Percentiles rank a stretch among this genome's conserved stretches.
phyloP scores from a whole-genome alignment of 805 yeast genomes.

The Starmerella roubikii region DNA sequence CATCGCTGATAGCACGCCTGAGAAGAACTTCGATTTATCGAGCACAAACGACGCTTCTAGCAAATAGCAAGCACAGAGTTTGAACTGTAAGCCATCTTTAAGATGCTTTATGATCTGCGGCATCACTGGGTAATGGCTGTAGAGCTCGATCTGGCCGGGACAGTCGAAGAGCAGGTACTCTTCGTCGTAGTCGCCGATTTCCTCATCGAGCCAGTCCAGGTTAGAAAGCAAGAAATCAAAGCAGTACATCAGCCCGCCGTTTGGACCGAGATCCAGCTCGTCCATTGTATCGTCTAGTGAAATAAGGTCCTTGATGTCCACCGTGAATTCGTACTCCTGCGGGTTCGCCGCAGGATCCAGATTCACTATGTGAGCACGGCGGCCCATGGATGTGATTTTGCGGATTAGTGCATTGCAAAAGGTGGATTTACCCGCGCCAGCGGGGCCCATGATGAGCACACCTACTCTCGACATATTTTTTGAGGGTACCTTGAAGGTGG shows the following conservation, averaged over 20 bases:
- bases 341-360: constrained; percentile 97
- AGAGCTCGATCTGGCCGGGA: constrained; percentile 92
- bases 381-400: constrained; percentile 78
- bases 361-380: constrained; percentile 89
- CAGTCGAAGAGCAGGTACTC: constrained; percentile 91
- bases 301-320: constrained; percentile 82
- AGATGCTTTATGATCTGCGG: constrained; percentile 83
- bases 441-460: constrained; percentile 87
- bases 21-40: constrained; percentile 82
- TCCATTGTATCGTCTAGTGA: constrained; percentile 92
- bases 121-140: constrained; percentile 85
- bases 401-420: constrained; percentile 80
- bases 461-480: constrained; percentile 80
- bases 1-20: constrained; percentile 95
- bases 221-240: constrained; percentile 79
- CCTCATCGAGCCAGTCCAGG: constrained; percentile 94
- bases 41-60: constrained; percentile 89
- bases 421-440: constrained; percentile 93
- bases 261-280: constrained; percentile 84
- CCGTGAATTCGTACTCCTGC: constrained; percentile 75
- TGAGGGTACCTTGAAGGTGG: neutral
- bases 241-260: constrained; percentile 86
- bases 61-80: constrained; percentile 81
- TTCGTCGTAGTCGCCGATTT: constrained; percentile 88
- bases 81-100: constrained; percentile 64